Conservation (phyloP, 2,329 filamentous ascomycete genomes). For the Whalleya microplaca region DNA sequence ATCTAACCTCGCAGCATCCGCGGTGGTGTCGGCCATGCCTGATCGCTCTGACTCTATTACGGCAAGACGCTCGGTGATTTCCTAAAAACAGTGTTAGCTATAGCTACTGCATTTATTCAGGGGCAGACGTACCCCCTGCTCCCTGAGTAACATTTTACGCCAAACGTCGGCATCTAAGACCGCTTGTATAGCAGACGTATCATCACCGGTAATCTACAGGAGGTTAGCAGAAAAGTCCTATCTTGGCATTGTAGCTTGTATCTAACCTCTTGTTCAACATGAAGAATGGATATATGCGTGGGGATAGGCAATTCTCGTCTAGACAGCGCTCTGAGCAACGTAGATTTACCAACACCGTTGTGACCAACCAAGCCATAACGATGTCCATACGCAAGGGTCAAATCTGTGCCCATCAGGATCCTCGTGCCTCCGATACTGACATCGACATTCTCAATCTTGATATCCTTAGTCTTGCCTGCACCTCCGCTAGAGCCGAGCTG, state of each 20-base stretch:
- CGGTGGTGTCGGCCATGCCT: constrained; percentile 86
- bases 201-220: constrained; percentile 82
- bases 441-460: constrained; percentile 96
- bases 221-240: constrained; percentile 23
- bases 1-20: constrained; percentile 84
- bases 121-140: constrained; percentile 71
- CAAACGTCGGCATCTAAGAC: constrained; percentile 97
- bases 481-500: constrained; percentile 74
- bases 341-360: constrained; percentile 98
- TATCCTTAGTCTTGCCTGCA: constrained; percentile 92
- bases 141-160: constrained; percentile 90
- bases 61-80: constrained; percentile 76
- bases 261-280: constrained; percentile 93
- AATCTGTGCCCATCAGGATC: constrained; percentile 86
- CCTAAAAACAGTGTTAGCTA: constrained; percentile 50
- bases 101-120: neutral
- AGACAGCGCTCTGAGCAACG: constrained; percentile 88
- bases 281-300: constrained; percentile 96
- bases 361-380: constrained; percentile 97
- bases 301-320: constrained; percentile 93
- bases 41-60: constrained; percentile 78
- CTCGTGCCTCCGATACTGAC: constrained; percentile 87
- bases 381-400: constrained; percentile 89
- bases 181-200: constrained; percentile 91
- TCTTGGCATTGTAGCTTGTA: neutral